phyloP scores from a whole-genome alignment of 176 grass and related monocot genomes.

The Chrysopogon serrulatus region DNA sequence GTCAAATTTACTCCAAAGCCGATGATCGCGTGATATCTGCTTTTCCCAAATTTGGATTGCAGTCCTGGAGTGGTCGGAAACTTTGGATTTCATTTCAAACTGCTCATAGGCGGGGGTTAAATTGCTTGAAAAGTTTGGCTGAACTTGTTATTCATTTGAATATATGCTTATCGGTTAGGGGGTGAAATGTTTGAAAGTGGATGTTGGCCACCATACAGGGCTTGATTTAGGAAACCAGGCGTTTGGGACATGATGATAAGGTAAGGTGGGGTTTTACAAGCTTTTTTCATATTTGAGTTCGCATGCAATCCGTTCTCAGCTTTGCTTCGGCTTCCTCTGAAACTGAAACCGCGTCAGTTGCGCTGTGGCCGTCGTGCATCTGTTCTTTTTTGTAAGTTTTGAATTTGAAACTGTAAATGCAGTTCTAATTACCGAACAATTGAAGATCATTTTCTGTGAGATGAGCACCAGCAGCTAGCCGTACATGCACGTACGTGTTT shows the following conservation, averaged over 20 bases:
- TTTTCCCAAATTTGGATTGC: too few relatives aligned
- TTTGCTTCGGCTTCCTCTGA: too few relatives aligned
- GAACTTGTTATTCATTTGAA: not conserved
- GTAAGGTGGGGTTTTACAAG: not conserved
- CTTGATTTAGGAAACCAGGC: not conserved
- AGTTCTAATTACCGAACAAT: not conserved
- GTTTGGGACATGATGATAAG: not conserved
- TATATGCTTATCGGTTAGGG: not conserved
- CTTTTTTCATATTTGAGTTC: not conserved
- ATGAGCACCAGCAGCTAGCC: not conserved
- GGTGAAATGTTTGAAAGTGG: not conserved
- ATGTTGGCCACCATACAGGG: not conserved
- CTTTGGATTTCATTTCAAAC: not conserved
- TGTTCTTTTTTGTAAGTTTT: not conserved
- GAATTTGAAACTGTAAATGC: not conserved
- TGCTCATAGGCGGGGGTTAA: not conserved
- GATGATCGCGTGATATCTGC: not conserved
- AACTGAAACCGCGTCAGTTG: not conserved
- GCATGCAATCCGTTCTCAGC: too few relatives aligned
- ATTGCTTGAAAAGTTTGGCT: not conserved
- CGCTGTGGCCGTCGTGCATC: not conserved
- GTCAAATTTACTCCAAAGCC: not conserved
- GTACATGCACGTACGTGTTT: not conserved
- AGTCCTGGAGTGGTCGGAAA: not conserved
- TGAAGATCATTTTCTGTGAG: not conserved